Evolutionary conservation across 2,329 filamentous ascomycete species (phyloP).

Genomic region (Xylaria sp.): DNA sequence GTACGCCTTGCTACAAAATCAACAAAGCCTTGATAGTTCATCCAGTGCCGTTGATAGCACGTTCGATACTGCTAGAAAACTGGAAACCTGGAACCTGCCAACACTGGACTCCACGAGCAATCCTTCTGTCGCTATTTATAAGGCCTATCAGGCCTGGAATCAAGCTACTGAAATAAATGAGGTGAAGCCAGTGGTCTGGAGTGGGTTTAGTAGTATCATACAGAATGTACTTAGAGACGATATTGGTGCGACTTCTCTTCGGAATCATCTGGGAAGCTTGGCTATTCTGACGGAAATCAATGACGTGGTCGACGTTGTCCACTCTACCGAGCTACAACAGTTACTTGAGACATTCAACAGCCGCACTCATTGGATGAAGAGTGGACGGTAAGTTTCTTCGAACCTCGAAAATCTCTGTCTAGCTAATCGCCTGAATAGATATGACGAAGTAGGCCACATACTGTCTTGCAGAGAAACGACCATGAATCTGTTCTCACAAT

Average conservation of each 20-base stretch:
- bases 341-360: constrained; percentile 71
- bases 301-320: constrained; percentile 74
- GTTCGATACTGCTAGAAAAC: constrained; percentile 80
- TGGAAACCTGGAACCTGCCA: constrained; percentile 93
- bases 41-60: constrained; percentile 74
- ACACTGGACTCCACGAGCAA: constrained; percentile 71
- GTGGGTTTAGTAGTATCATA: constrained; percentile 71
- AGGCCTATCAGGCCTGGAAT: constrained; percentile 81
- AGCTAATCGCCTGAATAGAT: constrained; percentile 58
- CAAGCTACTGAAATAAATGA: constrained; percentile 67
- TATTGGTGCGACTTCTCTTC: constrained; percentile 62
- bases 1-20: constrained; percentile 77
- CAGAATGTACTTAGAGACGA: constrained; percentile 62
- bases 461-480: constrained; percentile 85
- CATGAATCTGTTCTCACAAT: constrained; percentile 81
- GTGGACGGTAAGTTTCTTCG: constrained; percentile 71
- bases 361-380: constrained; percentile 83
- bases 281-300: constrained; percentile 84
- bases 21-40: constrained; percentile 69
- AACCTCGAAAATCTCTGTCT: constrained; percentile 31
- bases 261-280: constrained; percentile 69
- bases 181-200: constrained; percentile 69
- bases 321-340: constrained; percentile 68
- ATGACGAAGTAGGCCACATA: constrained; percentile 81
- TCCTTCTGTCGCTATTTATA: constrained; percentile 78